A percentile compares a stretch with the other conserved stretches of the same genome.
phyloP scores from a whole-genome alignment of 139 green algal genomes.

The Coelastrella sp. region DNA sequence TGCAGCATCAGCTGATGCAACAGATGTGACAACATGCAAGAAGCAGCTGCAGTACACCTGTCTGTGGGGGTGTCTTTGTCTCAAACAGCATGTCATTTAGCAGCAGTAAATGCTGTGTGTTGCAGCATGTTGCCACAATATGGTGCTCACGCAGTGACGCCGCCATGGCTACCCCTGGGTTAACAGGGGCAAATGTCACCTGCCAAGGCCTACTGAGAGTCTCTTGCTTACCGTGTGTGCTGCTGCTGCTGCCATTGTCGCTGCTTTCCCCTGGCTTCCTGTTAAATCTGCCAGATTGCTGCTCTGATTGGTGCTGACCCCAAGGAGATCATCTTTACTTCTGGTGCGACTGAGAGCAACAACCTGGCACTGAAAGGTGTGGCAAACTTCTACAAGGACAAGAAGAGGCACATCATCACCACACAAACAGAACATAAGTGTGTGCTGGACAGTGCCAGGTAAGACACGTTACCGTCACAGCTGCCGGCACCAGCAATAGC shows the following conservation, averaged over 20 bases:
- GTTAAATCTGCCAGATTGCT: constrained; percentile 76
- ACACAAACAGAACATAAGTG: constrained; percentile 99
- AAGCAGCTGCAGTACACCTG: no score
- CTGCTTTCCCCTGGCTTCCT: neutral
- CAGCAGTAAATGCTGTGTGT: no score
- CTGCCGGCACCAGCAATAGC: neutral
- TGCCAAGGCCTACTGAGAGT: no score
- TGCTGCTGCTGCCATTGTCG: neutral
- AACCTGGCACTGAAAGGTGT: constrained; percentile 98
- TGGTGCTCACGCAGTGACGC: no score
- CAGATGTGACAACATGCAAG: neutral
- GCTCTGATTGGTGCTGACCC: constrained; percentile 89
- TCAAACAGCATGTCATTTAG: no score
- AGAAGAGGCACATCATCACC: constrained; percentile 98
- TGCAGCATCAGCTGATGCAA: neutral
- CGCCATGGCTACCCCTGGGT: no score
- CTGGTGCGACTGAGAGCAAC: constrained; percentile 97
- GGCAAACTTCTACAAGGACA: constrained; percentile 93
- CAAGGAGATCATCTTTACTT: constrained; percentile 99
- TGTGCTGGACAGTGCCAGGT: constrained; percentile 94
- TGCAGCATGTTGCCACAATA: no score
- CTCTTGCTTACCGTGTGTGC: no score
- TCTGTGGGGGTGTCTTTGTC: no score
- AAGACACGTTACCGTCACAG: neutral
- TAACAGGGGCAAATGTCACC: no score